Percentiles rank a stretch among this genome's conserved stretches.
Evolutionary conservation across 2,329 filamentous ascomycete genomes (phyloP).

Genomic region (Dactylellina leptospora): DNA sequence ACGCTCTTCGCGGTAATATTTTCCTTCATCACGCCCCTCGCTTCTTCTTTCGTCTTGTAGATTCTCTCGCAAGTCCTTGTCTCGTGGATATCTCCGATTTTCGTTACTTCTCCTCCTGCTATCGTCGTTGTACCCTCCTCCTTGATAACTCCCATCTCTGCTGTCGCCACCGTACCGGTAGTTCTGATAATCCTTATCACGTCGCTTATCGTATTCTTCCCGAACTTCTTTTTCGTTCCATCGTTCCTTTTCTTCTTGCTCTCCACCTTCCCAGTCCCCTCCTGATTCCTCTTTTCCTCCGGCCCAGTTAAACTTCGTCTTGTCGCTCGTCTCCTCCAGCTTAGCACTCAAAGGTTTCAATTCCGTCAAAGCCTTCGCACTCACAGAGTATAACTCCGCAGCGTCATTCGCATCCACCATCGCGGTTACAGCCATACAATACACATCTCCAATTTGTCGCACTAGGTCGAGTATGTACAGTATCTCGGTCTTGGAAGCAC

Average conservation of each 20-base stretch:
- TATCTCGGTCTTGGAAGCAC: not conserved
- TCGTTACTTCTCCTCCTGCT: no score
- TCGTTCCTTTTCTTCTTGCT: not conserved
- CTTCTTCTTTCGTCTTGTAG: no score
- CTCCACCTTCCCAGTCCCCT: not conserved
- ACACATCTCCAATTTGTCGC: not conserved
- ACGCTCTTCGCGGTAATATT: no score
- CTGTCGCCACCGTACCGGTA: no score
- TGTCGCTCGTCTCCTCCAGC: not conserved
- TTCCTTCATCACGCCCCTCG: no score
- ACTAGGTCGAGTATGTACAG: not conserved
- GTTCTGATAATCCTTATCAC: no score
- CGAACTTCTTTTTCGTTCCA: not conserved
- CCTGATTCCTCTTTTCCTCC: not conserved
- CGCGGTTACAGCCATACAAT: not conserved
- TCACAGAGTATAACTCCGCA: slow-evolving; percentile 14
- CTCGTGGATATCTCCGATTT: no score
- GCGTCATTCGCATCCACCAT: not conserved
- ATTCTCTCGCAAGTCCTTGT: no score
- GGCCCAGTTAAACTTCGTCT: not conserved
- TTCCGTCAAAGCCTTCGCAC: not conserved
- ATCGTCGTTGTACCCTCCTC: no score
- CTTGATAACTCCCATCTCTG: no score
- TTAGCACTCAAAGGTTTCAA: slow-evolving; percentile 4
- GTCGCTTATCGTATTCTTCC: not conserved